These are phyloP conservation scores for Pyrus communis DNA, from an alignment of 306 rosid genomes.

Conservation along the genomic window DNA sequence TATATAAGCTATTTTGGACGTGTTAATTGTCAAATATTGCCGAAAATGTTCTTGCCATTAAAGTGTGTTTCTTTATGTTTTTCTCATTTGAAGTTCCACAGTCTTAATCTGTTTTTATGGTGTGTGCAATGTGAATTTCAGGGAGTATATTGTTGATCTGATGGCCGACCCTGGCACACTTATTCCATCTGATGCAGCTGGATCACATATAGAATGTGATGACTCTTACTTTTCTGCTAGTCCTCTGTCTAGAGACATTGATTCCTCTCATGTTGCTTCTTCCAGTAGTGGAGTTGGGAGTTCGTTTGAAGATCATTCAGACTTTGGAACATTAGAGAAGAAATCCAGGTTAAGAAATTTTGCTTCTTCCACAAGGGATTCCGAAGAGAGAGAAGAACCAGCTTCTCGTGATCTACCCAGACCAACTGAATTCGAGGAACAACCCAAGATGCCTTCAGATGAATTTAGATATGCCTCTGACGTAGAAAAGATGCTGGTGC, in stretches of 20 bases:
- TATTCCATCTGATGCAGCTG: slow-evolving; percentile 77
- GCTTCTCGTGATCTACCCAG: slow-evolving; percentile 11
- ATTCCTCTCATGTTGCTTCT: slow-evolving; percentile 65
- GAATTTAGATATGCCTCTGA: slow-evolving; percentile 28
- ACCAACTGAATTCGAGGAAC: slow-evolving; percentile 32
- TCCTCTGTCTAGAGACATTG: slow-evolving; percentile 74
- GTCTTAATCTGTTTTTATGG: slow-evolving; percentile 18
- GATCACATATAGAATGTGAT: slow-evolving; percentile 54
- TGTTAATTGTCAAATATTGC: neutral
- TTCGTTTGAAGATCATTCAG: slow-evolving; percentile 63
- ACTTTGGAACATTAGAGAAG: slow-evolving; percentile 38
- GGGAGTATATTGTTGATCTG: slow-evolving; percentile 96
- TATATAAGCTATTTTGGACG: neutral
- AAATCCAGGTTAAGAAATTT: slow-evolving; percentile 39
- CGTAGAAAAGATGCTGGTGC: slow-evolving; percentile 34
- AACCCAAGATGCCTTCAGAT: slow-evolving; percentile 21
- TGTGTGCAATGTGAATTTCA: slow-evolving; percentile 46
- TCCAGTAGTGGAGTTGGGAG: slow-evolving; percentile 79
- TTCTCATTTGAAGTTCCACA: slow-evolving; percentile 13
- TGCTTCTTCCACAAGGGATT: slow-evolving; percentile 36
- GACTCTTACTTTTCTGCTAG: slow-evolving; percentile 49
- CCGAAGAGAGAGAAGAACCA: slow-evolving; percentile 29
- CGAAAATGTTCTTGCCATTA: neutral
- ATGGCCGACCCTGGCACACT: slow-evolving; percentile 99
- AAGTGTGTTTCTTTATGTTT: slow-evolving; percentile 1